A percentile compares a stretch with the other conserved stretches of the same genome.
These are phyloP conservation scores for Aspergillus hortae DNA, from an alignment of 2,329 filamentous ascomycete genomes.

Conservation along the genomic window DNA sequence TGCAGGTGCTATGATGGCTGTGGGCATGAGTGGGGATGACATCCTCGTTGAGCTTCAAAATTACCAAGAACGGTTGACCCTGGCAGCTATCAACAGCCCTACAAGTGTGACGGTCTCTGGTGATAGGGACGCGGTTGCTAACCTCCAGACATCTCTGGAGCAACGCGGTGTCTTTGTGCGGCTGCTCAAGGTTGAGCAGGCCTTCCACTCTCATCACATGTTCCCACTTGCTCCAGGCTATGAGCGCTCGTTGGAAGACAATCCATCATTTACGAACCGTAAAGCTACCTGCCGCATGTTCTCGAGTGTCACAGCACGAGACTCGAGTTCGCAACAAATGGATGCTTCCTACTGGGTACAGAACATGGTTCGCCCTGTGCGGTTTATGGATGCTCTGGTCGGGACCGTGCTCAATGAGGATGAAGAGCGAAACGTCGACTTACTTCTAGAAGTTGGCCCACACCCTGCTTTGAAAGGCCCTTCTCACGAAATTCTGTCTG, in stretches of 20 bases:
- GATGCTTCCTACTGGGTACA: constrained; percentile 7
- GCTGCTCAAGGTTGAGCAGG: not conserved
- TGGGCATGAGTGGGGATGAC: constrained; percentile 12
- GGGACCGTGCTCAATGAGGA: not conserved
- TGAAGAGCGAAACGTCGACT: not conserved
- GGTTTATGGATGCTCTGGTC: constrained; percentile 3
- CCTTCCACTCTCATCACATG: constrained; percentile 1
- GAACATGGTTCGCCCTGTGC: constrained; percentile 7
- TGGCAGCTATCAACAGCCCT: constrained; percentile 39
- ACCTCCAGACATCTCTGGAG: constrained; percentile 11
- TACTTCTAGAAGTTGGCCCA: constrained; percentile 7
- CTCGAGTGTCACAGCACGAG: constrained; percentile 5
- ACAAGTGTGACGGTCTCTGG: constrained; percentile 37
- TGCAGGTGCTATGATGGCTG: constrained; percentile 24
- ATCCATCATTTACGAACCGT: not conserved
- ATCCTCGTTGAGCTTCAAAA: constrained; percentile 6
- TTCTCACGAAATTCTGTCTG: not conserved
- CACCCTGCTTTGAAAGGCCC: constrained; percentile 23
- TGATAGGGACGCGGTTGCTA: constrained; percentile 20
- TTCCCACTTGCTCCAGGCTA: not conserved
- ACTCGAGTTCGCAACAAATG: not conserved
- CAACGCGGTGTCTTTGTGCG: not conserved
- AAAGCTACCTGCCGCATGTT: not conserved
- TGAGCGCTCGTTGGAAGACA: not conserved
- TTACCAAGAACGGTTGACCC: constrained; percentile 13